Evolutionary conservation across 441 rosid genomes (phyloP).

Genomic region (Adansonia madagascariensis): DNA sequence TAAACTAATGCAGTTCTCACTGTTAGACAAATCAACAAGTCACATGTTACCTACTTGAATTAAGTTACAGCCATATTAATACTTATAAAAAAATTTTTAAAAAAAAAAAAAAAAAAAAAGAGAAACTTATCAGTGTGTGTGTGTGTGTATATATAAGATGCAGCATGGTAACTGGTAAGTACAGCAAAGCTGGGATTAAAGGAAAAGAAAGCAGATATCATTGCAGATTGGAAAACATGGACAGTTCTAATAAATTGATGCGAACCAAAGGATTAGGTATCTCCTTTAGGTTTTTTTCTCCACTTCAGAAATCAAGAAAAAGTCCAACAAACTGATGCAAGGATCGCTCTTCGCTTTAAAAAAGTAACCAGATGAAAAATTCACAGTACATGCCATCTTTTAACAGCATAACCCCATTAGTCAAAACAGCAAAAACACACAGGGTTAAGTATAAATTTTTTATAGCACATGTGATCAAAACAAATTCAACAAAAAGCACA

Average conservation of each 20-base stretch:
- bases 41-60: not conserved
- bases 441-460: not conserved
- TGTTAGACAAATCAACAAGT: constrained; percentile 9
- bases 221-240: not conserved
- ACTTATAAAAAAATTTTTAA: no score
- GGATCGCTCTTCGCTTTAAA: not conserved
- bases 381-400: not conserved
- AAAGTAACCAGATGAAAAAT: not conserved
- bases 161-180: no score
- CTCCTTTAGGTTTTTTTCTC: not conserved
- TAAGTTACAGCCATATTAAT: not conserved
- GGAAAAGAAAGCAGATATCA: not conserved
- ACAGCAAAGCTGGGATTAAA: not conserved
- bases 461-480: not conserved
- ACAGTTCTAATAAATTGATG: not conserved
- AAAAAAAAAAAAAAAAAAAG: no score
- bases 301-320: constrained; percentile 18
- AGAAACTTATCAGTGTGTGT: no score
- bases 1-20: not conserved
- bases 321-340: constrained; percentile 9
- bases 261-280: not conserved
- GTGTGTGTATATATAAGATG: no score
- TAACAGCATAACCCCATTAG: not conserved
- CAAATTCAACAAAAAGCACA: not conserved
- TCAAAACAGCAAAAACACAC: not conserved